Base-by-base conservation (phyloP, 305 asterid genomes). In the Fraxinus xanthoxyloides region DNA sequence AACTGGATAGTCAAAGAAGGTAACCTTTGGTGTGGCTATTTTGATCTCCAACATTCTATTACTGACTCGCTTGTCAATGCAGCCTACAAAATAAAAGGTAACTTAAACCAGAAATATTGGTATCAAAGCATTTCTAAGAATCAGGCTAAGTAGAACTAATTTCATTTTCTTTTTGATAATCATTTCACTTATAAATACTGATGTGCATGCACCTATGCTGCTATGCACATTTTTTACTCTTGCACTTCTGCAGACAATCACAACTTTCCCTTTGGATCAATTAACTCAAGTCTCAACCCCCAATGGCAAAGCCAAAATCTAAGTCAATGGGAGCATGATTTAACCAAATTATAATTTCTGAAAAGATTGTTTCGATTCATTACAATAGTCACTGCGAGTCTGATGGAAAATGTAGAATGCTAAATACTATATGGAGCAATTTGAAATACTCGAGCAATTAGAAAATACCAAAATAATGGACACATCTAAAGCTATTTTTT, bases 21-120 rank as follows among this genome's bases (percentile, higher is more conserved):
- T 40, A n/a, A 96, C 99, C 99, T 92, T 96, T 0, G 99, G 99
- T 4, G 99, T 94, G 79, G 99, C 99, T 85, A 96, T 85, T 92
- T 96, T 96, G 78, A 96, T 97, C 90, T 96, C 99, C 84, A 96
- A 91, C 91, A 89, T 87, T 89, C 99, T 89, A 84, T 81, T 89
- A 67, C 98, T 98, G 77, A 96, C 84, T 96, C 98, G 51, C 92
- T 89, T 30, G 92, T 80, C 80, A 94, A 85, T 61, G 97, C 98
- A 86, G 92, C 90, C 98, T 96, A 92, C 70, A 79, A 78, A 80
- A 85, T 74, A 51, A 82, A 75, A 63, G 46, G 21, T 46, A 46
- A 72, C 70, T 72, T 36, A 76, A 72, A 1, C 12, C 67, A 61
- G 59, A n/a, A 75, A 74, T 80, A n/a, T n/a, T n/a, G n/a, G n/a